Evolutionary conservation across 1,284 basidiomycete genomes (phyloP), one percentile per base, ranked within the genome.

Genomic region (Apiotrichum porosum): DNA sequence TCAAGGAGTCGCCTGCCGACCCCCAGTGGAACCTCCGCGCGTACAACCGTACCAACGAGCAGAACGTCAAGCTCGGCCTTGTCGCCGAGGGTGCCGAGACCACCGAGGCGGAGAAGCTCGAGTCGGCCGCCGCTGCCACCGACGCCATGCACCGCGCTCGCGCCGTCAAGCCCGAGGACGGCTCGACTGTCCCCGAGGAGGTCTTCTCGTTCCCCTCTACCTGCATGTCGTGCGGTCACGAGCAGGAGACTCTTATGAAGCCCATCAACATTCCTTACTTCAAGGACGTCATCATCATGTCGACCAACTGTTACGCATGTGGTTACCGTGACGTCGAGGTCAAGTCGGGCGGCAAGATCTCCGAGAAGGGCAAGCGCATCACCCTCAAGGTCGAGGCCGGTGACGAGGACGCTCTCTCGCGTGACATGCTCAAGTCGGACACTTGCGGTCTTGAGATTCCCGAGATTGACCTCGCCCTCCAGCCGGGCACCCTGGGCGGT

Each of bases 281-380:
- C 80, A 90, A 98, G 87, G 92, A 99, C 66, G 86, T 94, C 52
- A 77, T 98, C 55, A 93, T 99, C 75, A 98, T 98, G 94, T 95
- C 93, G 22, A 94, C 93, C 22, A 95, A 97, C 68, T 98, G 95
- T 72, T 88, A 90, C 47, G 74, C 77, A 47, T 98, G 94, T 71
- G 94, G 94, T 1, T 98, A 97, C 75, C 80, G 90, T 58, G 94
- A 98, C 75, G 97, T 95, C 68, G 94, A 98, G 75, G 87, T 98
- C 66, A 98, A 98, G 73, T 88, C 89, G 8, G 91, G 94, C 21
- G 77, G 85, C 2, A 91, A 91, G 1, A 90, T 97, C 47, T 86
- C 90, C 1, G 79, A 80, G 6, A 78, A 85, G 62, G 94, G 93
- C 26, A 92, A 89, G 70, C 82, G 81, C 52, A 89, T 97, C 51